Conservation (phyloP, 768 basidiomycete genomes). For the Cystobasidium onofrii region DNA sequence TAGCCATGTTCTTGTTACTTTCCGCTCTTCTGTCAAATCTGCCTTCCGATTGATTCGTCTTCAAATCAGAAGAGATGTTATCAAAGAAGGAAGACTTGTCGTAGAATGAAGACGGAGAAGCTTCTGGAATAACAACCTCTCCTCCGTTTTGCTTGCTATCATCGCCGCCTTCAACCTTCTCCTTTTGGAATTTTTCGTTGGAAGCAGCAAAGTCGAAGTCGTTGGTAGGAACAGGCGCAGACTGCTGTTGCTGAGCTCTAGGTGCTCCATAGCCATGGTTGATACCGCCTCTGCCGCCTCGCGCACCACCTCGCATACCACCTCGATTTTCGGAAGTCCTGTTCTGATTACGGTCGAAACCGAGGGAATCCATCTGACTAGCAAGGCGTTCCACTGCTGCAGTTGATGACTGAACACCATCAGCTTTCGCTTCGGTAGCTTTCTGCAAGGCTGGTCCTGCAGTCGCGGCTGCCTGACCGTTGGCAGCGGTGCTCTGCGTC, state of each 20-base stretch:
- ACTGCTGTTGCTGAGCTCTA: conserved; percentile 18
- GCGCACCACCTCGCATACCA: neutral
- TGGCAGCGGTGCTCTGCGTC: neutral
- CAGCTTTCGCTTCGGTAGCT: neutral
- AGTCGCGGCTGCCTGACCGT: conserved; percentile 4
- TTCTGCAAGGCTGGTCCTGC: conserved; percentile 16
- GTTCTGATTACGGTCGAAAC: neutral
- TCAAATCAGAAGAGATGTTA: conserved; percentile 42
- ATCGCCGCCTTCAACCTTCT: conserved; percentile 16
- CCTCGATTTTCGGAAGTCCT: neutral
- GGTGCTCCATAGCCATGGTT: conserved; percentile 1
- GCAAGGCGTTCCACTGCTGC: conserved; percentile 6
- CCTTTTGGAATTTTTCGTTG: conserved; percentile 43
- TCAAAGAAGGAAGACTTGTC: conserved; percentile 44
- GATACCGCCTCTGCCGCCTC: neutral
- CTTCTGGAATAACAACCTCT: conserved; percentile 34
- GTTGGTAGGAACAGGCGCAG: neutral
- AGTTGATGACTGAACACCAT: neutral
- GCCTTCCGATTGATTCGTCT: conserved; percentile 23
- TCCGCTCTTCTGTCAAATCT: conserved; percentile 38
- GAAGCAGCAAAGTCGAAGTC: conserved; percentile 43
- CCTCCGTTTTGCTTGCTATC: neutral
- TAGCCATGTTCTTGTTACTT: conserved; percentile 40
- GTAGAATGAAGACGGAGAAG: conserved; percentile 37
- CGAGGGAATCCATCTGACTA: conserved; percentile 4